phyloP scores from a whole-genome alignment of 2,329 filamentous ascomycete species.

The Cladosporium oxysporum region DNA sequence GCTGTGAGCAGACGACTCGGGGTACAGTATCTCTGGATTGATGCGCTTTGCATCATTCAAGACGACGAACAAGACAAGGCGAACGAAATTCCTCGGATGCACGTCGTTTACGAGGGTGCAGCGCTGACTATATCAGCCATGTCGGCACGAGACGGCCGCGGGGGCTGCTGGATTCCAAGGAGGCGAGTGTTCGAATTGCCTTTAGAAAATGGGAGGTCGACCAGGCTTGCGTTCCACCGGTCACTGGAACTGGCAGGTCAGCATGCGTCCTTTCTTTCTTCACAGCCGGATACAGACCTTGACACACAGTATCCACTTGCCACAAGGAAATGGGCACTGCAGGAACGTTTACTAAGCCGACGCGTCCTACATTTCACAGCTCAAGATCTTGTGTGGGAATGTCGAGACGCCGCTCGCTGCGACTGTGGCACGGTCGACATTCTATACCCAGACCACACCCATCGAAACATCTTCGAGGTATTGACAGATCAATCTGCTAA shows the following conservation, averaged over 20 bases:
- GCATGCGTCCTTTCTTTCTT: neutral
- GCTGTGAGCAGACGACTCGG: too few species aligned
- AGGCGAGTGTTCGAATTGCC: neutral
- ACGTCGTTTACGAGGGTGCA: neutral
- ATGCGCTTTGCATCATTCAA: conserved; percentile 14
- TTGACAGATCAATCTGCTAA: neutral
- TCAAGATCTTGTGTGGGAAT: conserved; percentile 6
- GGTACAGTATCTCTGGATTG: too few species aligned
- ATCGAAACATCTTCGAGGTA: neutral
- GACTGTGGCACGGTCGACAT: neutral
- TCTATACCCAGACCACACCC: neutral
- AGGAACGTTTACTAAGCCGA: conserved; percentile 4
- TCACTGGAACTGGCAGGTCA: neutral
- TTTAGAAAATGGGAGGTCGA: neutral
- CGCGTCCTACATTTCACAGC: conserved; percentile 7
- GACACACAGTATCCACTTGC: conserved; percentile 1
- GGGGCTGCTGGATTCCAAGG: conserved; percentile 6
- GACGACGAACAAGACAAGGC: neutral
- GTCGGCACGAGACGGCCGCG: conserved; percentile 2
- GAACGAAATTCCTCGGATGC: conserved; percentile 1
- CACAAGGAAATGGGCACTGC: conserved; percentile 8
- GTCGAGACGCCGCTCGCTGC: neutral
- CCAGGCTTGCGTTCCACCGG: neutral
- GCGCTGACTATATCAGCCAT: conserved; percentile 3
- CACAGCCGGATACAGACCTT: neutral